These are phyloP conservation scores for Cercospora sp. DNA, from an alignment of 2,329 filamentous ascomycete species.

Conservation along the genomic window DNA sequence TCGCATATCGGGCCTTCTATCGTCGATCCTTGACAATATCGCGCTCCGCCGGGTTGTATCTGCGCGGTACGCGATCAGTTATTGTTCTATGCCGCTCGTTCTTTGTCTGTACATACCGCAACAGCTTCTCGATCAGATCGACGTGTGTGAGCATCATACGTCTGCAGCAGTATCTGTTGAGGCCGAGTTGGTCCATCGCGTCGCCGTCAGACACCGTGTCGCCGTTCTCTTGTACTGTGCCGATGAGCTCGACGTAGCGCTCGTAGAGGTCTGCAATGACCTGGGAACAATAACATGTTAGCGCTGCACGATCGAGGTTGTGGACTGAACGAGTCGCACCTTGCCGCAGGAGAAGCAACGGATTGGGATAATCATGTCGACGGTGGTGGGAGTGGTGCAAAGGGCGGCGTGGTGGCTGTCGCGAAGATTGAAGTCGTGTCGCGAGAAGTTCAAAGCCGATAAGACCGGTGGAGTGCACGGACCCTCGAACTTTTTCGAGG, in stretches of 20 bases:
- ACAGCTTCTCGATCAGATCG: slow-evolving; percentile 95
- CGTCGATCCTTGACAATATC: slow-evolving; percentile 38
- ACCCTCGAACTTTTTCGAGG: slow-evolving; percentile 18
- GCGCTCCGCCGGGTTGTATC: slow-evolving; percentile 44
- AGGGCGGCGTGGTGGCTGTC: not conserved
- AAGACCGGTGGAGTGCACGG: slow-evolving; percentile 14
- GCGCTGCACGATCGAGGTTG: not conserved
- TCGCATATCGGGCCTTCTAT: not conserved
- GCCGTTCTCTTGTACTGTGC: slow-evolving; percentile 74
- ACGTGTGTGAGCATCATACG: slow-evolving; percentile 99
- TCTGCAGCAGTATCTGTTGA: slow-evolving; percentile 96
- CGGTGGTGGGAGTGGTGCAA: slow-evolving; percentile 8
- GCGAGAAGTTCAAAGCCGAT: slow-evolving; percentile 2
- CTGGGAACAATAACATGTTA: slow-evolving; percentile 51
- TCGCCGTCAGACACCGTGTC: slow-evolving; percentile 64
- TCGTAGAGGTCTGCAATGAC: slow-evolving; percentile 98
- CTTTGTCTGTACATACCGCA: slow-evolving; percentile 66
- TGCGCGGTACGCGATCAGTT: slow-evolving; percentile 19
- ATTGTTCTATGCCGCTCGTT: not conserved
- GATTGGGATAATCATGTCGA: slow-evolving; percentile 94
- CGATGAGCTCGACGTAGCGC: slow-evolving; percentile 84
- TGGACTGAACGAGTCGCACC: slow-evolving; percentile 55
- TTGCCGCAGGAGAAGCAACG: slow-evolving; percentile 99
- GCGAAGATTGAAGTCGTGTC: slow-evolving; percentile 14
- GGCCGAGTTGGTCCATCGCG: slow-evolving; percentile 91